Percentiles rank a stretch among this genome's conserved stretches.
Evolutionary conservation across 2,329 filamentous ascomycete species (phyloP).

Genomic region (Meredithiella fracta): DNA sequence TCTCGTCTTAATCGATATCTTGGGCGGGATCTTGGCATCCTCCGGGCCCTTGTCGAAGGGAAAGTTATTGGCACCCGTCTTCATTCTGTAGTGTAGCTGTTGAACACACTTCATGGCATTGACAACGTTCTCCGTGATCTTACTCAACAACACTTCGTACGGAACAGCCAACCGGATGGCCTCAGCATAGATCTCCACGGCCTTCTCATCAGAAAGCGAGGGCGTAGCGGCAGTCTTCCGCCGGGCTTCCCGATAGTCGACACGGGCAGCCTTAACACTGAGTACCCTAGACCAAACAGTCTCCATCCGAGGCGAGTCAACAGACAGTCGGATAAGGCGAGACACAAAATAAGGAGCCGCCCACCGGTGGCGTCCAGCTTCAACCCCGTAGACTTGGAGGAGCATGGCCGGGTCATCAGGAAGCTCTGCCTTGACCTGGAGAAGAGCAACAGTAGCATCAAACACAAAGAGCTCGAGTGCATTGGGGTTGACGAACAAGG

Average conservation of each 20-base stretch:
- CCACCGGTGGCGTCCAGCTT: slow-evolving; percentile 75
- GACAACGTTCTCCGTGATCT: slow-evolving; percentile 81
- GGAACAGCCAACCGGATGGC: slow-evolving; percentile 78
- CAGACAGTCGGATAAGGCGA: slow-evolving; percentile 69
- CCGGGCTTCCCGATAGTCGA: slow-evolving; percentile 65
- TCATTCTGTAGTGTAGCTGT: slow-evolving; percentile 87
- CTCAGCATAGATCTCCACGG: slow-evolving; percentile 70
- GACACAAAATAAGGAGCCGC: slow-evolving; percentile 65
- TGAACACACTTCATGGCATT: slow-evolving; percentile 76
- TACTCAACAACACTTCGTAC: slow-evolving; percentile 77
- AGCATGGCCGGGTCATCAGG: slow-evolving; percentile 81
- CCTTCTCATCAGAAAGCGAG: slow-evolving; percentile 50
- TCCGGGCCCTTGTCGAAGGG: slow-evolving; percentile 74
- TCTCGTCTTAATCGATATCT: slow-evolving; percentile 64
- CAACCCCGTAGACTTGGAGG: slow-evolving; percentile 71
- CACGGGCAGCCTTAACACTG: slow-evolving; percentile 62
- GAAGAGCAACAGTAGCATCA: slow-evolving; percentile 63
- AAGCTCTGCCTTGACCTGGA: slow-evolving; percentile 81
- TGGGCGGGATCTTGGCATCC: slow-evolving; percentile 71
- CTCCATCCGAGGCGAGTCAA: slow-evolving; percentile 68
- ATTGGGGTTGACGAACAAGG: background rate
- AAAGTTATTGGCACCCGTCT: slow-evolving; percentile 63
- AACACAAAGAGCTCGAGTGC: slow-evolving; percentile 55
- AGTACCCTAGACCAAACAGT: slow-evolving; percentile 74
- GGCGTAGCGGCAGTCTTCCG: slow-evolving; percentile 45